phyloP scores from a whole-genome alignment of 129 eudicot species.

The Chrysanthemum makinoi region DNA sequence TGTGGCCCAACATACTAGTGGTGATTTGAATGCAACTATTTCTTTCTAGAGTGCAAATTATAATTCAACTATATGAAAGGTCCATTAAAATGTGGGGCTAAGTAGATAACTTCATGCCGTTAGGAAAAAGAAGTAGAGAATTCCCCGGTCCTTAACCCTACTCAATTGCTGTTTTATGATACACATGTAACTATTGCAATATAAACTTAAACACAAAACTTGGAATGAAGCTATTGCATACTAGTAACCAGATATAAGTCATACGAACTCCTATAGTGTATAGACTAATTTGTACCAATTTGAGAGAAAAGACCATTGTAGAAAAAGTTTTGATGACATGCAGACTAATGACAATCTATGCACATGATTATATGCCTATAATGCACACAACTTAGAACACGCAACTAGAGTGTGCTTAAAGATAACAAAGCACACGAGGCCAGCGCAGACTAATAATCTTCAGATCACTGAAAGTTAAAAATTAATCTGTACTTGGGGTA shows the following conservation, averaged over 20 bases:
- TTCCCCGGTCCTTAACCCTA: neutral
- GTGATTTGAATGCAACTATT: too few relatives aligned
- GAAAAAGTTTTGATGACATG: slow-evolving; percentile 8
- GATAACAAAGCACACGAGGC: slow-evolving; percentile 37
- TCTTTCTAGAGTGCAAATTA: too few relatives aligned
- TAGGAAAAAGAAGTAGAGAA: neutral
- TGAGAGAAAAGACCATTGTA: neutral
- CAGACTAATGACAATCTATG: slow-evolving; percentile 18
- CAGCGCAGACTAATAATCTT: slow-evolving; percentile 23
- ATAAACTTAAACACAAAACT: neutral
- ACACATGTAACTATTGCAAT: neutral
- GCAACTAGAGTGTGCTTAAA: slow-evolving; percentile 6
- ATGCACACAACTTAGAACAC: slow-evolving; percentile 16
- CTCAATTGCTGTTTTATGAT: neutral
- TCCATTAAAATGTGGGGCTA: too few relatives aligned
- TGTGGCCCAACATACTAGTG: too few relatives aligned
- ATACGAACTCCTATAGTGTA: neutral
- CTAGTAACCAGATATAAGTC: neutral
- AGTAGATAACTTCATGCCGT: too few relatives aligned
- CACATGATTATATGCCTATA: slow-evolving; percentile 39
- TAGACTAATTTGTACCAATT: neutral
- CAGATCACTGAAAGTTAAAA: slow-evolving; percentile 29
- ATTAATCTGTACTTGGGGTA: slow-evolving; percentile 48
- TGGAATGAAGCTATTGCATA: neutral
- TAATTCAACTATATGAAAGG: too few relatives aligned